phyloP scores from a whole-genome alignment of 768 basidiomycete genomes.

The Coprinopsis cinerea region DNA sequence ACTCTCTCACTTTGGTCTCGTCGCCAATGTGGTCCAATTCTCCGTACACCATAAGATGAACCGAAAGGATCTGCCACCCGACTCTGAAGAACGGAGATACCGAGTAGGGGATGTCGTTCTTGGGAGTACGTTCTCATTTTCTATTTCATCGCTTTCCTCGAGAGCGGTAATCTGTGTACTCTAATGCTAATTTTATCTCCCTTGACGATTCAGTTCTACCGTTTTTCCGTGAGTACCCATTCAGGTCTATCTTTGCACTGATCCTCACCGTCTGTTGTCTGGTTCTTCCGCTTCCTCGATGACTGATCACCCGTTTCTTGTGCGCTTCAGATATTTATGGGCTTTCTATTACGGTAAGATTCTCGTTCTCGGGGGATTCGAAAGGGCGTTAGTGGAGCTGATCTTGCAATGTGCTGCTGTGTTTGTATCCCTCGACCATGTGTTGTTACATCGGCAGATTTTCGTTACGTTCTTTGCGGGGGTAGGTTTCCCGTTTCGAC shows the following conservation, averaged over 20 bases:
- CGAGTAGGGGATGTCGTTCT: conserved; percentile 55
- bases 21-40: conserved; percentile 57
- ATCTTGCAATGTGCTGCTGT: too few species aligned
- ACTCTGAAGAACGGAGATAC: conserved; percentile 44
- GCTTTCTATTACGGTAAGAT: conserved; percentile 49
- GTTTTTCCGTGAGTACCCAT: conserved; percentile 45
- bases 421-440: not conserved
- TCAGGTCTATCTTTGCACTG: not conserved
- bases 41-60: conserved; percentile 43
- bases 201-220: conserved; percentile 40
- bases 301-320: too few species aligned
- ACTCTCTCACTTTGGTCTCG: conserved; percentile 52
- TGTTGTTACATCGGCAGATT: not conserved
- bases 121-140: conserved; percentile 36
- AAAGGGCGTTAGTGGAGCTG: too few species aligned
- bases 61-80: conserved; percentile 33
- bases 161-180: too few species aligned
- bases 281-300: not conserved
- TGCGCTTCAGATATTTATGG: conserved; percentile 55
- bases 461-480: not conserved
- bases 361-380: not conserved
- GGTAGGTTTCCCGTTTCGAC: too few species aligned
- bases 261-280: not conserved
- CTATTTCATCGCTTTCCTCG: not conserved
- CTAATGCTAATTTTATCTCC: not conserved